These are phyloP conservation scores for Bromus sterilis DNA, from an alignment of 176 grass and related monocot species.

Conservation along the genomic window DNA sequence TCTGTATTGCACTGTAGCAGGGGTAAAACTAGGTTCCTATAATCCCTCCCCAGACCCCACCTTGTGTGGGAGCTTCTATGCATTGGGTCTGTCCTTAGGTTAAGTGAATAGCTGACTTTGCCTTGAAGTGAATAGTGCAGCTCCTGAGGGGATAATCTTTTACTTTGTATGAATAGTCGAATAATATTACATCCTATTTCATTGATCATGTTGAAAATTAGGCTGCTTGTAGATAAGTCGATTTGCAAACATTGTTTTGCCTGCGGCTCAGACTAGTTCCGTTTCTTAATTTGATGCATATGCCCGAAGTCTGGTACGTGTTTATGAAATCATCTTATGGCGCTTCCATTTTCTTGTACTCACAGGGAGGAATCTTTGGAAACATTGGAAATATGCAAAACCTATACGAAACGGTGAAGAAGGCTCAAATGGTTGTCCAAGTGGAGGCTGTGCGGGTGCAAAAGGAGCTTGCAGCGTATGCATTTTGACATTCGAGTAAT, in stretches of 20 bases:
- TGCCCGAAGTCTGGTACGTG: background rate
- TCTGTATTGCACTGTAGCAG: too few species aligned
- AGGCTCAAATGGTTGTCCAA: conserved; percentile 99
- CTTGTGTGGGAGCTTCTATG: too few species aligned
- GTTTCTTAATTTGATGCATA: conserved; percentile 13
- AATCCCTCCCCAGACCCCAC: too few species aligned
- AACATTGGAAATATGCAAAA: conserved; percentile 99
- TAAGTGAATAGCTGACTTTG: background rate
- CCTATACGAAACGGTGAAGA: conserved; percentile 95
- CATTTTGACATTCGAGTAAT: conserved; percentile 19
- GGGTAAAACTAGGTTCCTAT: too few species aligned
- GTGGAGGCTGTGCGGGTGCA: conserved; percentile 95
- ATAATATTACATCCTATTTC: background rate
- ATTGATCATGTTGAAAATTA: background rate
- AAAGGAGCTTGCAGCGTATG: conserved; percentile 98
- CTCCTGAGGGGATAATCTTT: background rate
- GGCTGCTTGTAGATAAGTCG: background rate
- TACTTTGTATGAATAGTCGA: background rate
- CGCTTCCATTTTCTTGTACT: background rate
- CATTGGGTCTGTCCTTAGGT: too few species aligned
- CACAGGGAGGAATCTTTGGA: conserved; percentile 80
- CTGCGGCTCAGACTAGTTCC: background rate
- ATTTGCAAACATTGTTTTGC: background rate
- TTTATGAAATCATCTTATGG: conserved; percentile 2
- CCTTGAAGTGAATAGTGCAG: background rate